Percentiles rank a stretch among this genome's conserved stretches.
Evolutionary conservation across 2,329 filamentous ascomycete species (phyloP).

Genomic region (Colletotrichum kahawae): DNA sequence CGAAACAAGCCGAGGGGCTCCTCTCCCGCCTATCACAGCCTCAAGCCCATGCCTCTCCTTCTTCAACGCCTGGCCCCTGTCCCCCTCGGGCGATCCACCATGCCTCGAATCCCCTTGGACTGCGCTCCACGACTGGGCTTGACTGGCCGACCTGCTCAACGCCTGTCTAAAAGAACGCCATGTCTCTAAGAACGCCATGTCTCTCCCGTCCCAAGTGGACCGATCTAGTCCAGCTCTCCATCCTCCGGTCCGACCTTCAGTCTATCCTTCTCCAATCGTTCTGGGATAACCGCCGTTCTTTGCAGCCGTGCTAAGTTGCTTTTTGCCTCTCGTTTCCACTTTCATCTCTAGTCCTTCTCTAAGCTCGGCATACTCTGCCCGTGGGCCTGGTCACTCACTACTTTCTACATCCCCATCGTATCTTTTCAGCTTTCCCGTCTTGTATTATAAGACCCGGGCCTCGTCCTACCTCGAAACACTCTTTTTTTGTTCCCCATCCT

Average conservation of each 20-base stretch:
- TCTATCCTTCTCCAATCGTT: conserved; percentile 38
- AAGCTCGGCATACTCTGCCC: conserved; percentile 13
- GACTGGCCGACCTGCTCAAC: conserved; percentile 36
- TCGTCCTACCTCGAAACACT: conserved; percentile 14
- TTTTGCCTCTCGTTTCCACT: conserved; percentile 25
- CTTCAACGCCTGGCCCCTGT: conserved; percentile 27
- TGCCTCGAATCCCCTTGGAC: conserved; percentile 42
- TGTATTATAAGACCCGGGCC: conserved; percentile 22
- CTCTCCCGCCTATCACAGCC: conserved; percentile 34
- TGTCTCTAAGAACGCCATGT: conserved; percentile 25
- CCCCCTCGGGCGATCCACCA: conserved; percentile 37
- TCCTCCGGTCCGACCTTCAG: conserved; percentile 21
- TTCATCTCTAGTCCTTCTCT: conserved; percentile 17
- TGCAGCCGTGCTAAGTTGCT: conserved; percentile 34
- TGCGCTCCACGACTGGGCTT: conserved; percentile 37
- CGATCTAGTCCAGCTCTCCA: conserved; percentile 19
- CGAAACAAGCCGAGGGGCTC: conserved; percentile 24
- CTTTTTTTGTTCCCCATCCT: conserved; percentile 12
- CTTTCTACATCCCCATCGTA: conserved; percentile 11
- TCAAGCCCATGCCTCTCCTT: conserved; percentile 17
- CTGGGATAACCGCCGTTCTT: conserved; percentile 32
- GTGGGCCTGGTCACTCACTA: conserved; percentile 18
- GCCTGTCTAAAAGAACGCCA: conserved; percentile 23
- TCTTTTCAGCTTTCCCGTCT: neutral
- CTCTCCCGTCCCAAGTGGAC: conserved; percentile 24